Conservation (phyloP, 495 filamentous ascomycete genomes). For the Astrothelium macrocarpum region DNA sequence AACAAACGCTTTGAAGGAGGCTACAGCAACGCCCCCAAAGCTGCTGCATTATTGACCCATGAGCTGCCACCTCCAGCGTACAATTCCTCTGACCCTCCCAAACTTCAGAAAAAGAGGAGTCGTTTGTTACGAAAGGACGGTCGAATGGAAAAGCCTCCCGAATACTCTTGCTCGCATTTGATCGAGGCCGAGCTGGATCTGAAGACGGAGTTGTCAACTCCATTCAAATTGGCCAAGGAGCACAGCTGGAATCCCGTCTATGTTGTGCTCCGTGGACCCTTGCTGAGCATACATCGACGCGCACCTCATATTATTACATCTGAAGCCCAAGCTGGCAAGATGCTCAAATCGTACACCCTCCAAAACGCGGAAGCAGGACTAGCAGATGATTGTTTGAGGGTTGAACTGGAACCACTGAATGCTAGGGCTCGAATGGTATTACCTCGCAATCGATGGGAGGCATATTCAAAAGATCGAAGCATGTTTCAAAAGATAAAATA, state of each 20-base stretch:
- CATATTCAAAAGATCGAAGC: conserved; percentile 28
- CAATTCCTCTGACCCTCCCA: neutral
- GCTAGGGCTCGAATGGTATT: conserved; percentile 28
- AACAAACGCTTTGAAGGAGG: neutral
- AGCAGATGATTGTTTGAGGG: conserved; percentile 53
- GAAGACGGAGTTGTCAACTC: conserved; percentile 50
- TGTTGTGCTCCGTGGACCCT: conserved; percentile 50
- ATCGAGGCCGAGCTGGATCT: conserved; percentile 43
- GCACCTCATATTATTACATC: conserved; percentile 39
- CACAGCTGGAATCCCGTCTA: conserved; percentile 48
- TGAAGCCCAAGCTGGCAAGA: conserved; percentile 26
- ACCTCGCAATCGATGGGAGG: conserved; percentile 18
- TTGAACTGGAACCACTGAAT: conserved; percentile 27
- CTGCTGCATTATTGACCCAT: neutral
- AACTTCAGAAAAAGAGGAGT: neutral
- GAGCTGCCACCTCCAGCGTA: neutral
- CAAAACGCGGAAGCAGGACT: conserved; percentile 58
- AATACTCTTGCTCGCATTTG: conserved; percentile 46
- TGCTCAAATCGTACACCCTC: conserved; percentile 49
- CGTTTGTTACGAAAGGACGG: neutral
- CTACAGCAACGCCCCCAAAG: conserved; percentile 3
- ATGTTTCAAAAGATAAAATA: conserved; percentile 33
- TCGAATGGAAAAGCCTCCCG: neutral
- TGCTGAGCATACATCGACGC: conserved; percentile 46
- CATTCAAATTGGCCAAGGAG: conserved; percentile 43